Evolutionary conservation across 2,329 filamentous ascomycete genomes (phyloP).

Genomic region (Fusarium drepaniforme): DNA sequence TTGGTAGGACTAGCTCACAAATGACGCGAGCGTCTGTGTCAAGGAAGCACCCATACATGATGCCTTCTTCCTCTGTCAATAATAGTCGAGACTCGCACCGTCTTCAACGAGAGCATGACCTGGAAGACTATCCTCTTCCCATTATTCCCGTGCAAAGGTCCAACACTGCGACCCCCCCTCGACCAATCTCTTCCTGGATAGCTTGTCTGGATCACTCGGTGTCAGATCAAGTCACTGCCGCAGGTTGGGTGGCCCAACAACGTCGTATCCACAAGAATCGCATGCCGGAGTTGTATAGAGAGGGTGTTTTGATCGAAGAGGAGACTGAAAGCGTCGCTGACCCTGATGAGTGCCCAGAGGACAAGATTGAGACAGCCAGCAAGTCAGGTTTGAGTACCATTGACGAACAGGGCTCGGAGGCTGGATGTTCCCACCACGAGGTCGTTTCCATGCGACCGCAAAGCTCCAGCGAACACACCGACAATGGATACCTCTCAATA

Average conservation of each 20-base stretch:
- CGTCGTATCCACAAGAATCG: constrained; percentile 11
- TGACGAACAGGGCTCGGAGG: constrained; percentile 21
- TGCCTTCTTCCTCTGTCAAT: constrained; percentile 17
- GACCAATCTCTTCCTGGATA: neutral
- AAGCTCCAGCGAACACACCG: neutral
- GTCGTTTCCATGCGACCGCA: neutral
- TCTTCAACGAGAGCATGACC: constrained; percentile 3
- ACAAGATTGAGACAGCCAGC: neutral
- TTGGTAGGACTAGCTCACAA: neutral
- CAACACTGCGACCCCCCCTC: neutral
- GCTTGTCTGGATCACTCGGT: constrained; percentile 1
- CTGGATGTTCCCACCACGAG: constrained; percentile 13
- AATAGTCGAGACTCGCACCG: constrained; percentile 1
- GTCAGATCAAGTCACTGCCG: constrained; percentile 20
- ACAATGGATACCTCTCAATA: neutral
- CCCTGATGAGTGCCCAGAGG: neutral
- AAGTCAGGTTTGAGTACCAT: constrained; percentile 21
- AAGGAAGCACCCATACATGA: constrained; percentile 3
- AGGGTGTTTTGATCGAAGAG: neutral
- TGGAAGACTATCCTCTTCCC: constrained; percentile 10
- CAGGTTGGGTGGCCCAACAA: constrained; percentile 26
- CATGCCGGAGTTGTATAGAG: neutral
- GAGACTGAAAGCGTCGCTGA: neutral
- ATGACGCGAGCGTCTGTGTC: neutral
- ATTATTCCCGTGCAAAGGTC: neutral